phyloP scores from a whole-genome alignment of 331 rosid species.

The Pyrus hybrid region DNA sequence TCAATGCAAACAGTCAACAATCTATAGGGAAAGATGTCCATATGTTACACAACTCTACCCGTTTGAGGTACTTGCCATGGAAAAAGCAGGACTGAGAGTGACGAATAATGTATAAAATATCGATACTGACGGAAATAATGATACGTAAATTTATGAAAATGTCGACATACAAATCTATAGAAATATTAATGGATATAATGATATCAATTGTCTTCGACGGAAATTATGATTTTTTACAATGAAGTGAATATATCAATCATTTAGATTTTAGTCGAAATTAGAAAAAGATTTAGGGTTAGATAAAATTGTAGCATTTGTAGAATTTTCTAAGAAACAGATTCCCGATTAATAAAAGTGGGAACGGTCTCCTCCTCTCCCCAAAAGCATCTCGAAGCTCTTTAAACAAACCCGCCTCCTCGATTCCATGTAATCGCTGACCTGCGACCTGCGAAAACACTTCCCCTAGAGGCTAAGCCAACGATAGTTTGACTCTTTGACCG shows the following conservation, averaged over 20 bases:
- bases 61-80: neutral
- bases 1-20: neutral
- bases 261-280: too few species aligned
- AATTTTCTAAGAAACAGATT: neutral
- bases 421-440: neutral
- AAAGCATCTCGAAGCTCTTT: neutral
- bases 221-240: too few species aligned
- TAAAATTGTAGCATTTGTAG: neutral
- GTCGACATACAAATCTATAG: too few species aligned
- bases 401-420: neutral
- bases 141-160: too few species aligned
- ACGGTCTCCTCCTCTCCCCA: neutral
- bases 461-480: neutral
- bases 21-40: too few species aligned
- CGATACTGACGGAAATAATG: too few species aligned
- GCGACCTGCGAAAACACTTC: conserved; percentile 3
- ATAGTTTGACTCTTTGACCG: neutral
- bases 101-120: too few species aligned
- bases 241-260: too few species aligned
- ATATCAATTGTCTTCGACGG: fast-evolving
- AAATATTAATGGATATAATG: too few species aligned
- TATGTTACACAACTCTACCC: neutral
- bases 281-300: too few species aligned
- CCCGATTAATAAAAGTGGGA: neutral
- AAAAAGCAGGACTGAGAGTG: neutral